Evolutionary conservation across 2,329 filamentous ascomycete species (phyloP).

Genomic region (Nemania sp.): DNA sequence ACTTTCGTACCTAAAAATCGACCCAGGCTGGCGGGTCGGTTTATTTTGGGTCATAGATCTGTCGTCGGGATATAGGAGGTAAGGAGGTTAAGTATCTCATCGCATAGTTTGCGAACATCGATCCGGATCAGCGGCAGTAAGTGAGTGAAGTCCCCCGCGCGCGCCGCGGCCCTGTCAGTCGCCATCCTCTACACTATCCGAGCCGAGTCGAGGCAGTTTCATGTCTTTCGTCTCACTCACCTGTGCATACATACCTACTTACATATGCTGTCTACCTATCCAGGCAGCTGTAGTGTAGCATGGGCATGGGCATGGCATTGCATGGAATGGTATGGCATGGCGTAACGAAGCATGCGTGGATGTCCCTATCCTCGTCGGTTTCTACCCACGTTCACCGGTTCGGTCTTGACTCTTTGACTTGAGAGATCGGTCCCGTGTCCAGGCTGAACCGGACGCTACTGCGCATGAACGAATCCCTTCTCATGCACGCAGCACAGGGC

Average conservation of each 20-base stretch:
- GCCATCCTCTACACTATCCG: neutral
- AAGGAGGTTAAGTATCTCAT: too few species aligned
- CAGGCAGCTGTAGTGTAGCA: too few species aligned
- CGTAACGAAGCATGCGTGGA: neutral
- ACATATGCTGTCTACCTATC: too few species aligned
- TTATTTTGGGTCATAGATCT: too few species aligned
- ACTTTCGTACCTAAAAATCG: neutral
- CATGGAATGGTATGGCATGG: neutral
- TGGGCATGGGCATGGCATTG: too few species aligned
- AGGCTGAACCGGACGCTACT: neutral
- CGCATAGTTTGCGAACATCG: too few species aligned
- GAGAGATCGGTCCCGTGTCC: too few species aligned
- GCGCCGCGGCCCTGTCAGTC: too few species aligned
- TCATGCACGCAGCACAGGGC: neutral
- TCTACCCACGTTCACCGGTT: neutral
- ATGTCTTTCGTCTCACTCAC: neutral
- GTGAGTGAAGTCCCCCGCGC: too few species aligned
- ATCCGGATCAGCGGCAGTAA: too few species aligned
- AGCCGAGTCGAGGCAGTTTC: neutral
- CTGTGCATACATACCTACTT: neutral
- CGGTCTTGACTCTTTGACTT: neutral
- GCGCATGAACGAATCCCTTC: neutral
- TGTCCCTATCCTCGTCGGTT: neutral
- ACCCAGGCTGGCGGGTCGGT: slow-evolving; percentile 14
- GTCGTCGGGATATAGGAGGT: too few species aligned